Conservation (phyloP, 225 moss, liverwort and hornwort species). For the Physcomitrium patens region DNA sequence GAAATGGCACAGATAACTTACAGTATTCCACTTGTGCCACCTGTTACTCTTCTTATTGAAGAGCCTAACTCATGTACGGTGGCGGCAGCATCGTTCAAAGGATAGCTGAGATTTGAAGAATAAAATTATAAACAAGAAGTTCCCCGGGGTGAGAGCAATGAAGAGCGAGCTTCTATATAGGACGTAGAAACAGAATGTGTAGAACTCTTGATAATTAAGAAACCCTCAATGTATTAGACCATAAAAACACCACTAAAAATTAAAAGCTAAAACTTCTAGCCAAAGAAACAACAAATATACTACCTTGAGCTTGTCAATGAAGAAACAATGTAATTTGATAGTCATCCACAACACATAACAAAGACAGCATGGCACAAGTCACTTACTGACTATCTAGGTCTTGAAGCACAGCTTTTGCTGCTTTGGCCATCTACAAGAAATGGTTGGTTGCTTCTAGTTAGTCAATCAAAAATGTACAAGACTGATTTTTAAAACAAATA, state of each 20-base stretch:
- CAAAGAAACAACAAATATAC: slow-evolving; percentile 14
- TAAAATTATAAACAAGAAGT: neutral
- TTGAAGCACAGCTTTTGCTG: slow-evolving; percentile 61
- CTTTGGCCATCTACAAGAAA: slow-evolving; percentile 63
- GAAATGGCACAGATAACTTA: slow-evolving; percentile 35
- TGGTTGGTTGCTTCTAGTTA: neutral
- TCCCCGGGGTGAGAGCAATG: neutral
- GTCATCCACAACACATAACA: slow-evolving; percentile 9
- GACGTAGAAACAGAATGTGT: slow-evolving; percentile 4
- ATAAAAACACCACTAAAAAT: neutral
- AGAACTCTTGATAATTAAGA: slow-evolving; percentile 5
- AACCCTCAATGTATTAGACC: neutral
- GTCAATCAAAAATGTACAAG: neutral
- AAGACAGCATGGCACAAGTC: neutral
- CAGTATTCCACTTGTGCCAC: slow-evolving; percentile 83
- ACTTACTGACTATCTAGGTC: slow-evolving; percentile 67
- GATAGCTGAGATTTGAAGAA: slow-evolving; percentile 55
- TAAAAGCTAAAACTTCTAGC: slow-evolving; percentile 2
- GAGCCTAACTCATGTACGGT: slow-evolving; percentile 67
- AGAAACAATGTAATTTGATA: neutral
- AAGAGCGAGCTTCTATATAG: neutral
- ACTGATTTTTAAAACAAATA: too few species aligned
- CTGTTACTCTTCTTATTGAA: slow-evolving; percentile 69
- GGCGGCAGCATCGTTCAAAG: slow-evolving; percentile 71
- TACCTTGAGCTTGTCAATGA: slow-evolving; percentile 3